A percentile compares a stretch with the other conserved stretches of the same genome.
phyloP scores from a whole-genome alignment of 73 alveolate genomes.

The Uronychia binucleata region DNA sequence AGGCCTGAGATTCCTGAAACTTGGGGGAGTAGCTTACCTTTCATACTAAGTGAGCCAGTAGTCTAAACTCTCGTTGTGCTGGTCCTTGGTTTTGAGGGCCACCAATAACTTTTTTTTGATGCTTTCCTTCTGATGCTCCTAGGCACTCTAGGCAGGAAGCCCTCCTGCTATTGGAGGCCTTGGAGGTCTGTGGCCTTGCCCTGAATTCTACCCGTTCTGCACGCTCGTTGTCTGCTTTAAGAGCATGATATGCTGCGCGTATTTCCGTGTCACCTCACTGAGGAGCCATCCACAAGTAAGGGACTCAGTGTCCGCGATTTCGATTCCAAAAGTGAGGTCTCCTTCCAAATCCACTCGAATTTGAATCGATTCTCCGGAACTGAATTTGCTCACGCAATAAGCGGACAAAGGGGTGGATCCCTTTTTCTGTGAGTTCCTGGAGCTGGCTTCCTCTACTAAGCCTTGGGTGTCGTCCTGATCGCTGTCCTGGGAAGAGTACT shows the following conservation, averaged over 20 bases:
- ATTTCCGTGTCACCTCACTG: constrained; percentile 40
- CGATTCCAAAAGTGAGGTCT: background rate
- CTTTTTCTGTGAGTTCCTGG: background rate
- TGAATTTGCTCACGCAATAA: background rate
- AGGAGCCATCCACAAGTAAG: constrained; percentile 66
- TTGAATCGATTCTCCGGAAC: background rate
- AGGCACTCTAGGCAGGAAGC: background rate
- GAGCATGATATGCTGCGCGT: background rate
- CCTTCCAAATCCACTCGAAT: background rate
- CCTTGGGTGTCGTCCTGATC: background rate
- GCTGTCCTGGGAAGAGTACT: background rate
- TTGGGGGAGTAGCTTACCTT: background rate
- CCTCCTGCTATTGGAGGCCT: background rate
- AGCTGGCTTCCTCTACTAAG: background rate
- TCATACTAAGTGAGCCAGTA: background rate
- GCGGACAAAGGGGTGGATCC: background rate
- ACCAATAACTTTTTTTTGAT: background rate
- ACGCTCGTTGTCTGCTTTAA: background rate
- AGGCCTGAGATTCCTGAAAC: background rate
- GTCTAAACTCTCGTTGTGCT: background rate
- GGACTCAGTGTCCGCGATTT: constrained; percentile 9
- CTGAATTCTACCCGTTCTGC: background rate
- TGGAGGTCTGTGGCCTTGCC: background rate
- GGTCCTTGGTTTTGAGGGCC: background rate
- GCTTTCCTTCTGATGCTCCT: background rate